Evolutionary conservation across 768 basidiomycete species (phyloP).

Genomic region (Hypsizygus marmoreus): DNA sequence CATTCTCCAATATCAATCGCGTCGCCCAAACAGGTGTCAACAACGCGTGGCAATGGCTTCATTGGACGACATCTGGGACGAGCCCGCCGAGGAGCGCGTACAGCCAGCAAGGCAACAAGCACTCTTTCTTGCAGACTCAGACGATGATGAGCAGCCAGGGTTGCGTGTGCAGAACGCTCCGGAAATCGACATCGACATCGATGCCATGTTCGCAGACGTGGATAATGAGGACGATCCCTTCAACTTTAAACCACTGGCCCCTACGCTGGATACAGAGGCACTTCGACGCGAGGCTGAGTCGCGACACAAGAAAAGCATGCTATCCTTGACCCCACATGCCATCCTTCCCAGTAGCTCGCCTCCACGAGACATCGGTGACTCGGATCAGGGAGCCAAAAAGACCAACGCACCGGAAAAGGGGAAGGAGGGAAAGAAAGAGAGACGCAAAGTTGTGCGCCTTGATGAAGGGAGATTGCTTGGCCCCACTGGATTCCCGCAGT

Average conservation of each 20-base stretch:
- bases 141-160: slow-evolving; percentile 43
- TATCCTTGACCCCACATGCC: slow-evolving; percentile 42
- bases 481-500: slow-evolving; percentile 73
- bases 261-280: slow-evolving; percentile 53
- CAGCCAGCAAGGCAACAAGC: slow-evolving; percentile 32
- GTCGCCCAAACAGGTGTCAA: slow-evolving; percentile 38
- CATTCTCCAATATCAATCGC: slow-evolving; percentile 17
- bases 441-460: slow-evolving; percentile 57
- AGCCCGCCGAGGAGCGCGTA: slow-evolving; percentile 38
- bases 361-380: slow-evolving; percentile 34
- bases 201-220: slow-evolving; percentile 41
- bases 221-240: slow-evolving; percentile 39
- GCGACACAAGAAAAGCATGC: slow-evolving; percentile 37
- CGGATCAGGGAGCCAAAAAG: slow-evolving; percentile 23
- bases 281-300: slow-evolving; percentile 58
- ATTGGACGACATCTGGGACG: slow-evolving; percentile 65
- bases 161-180: slow-evolving; percentile 37
- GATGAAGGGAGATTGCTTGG: slow-evolving; percentile 79
- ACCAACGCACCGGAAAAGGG: slow-evolving; percentile 27
- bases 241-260: slow-evolving; percentile 47
- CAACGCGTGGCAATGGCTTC: slow-evolving; percentile 46
- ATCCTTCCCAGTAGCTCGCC: slow-evolving; percentile 53
- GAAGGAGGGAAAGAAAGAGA: slow-evolving; percentile 40
- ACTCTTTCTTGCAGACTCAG: slow-evolving; percentile 64
- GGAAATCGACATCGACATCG: slow-evolving; percentile 50